Conservation (phyloP, 2,329 filamentous ascomycete genomes). For the Neofusicoccum kwambonambiense region DNA sequence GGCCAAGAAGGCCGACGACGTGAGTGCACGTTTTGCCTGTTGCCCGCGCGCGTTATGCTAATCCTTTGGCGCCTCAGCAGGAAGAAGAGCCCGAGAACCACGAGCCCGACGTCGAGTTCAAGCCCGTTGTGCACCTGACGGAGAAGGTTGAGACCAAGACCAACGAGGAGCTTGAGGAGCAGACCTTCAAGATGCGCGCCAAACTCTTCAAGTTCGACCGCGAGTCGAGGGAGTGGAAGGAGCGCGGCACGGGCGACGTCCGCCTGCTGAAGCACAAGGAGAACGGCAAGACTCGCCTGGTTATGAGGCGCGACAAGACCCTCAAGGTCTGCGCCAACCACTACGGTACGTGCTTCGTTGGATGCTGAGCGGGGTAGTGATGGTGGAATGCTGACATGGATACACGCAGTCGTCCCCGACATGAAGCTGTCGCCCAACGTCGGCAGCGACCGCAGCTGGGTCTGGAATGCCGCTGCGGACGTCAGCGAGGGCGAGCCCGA, state of each 20-base stretch:
- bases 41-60: not conserved
- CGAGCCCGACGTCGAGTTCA: conserved; percentile 93
- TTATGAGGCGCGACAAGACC: conserved; percentile 99
- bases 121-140: conserved; percentile 92
- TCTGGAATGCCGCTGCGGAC: conserved; percentile 97
- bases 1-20: conserved; percentile 66
- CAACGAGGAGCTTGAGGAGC: conserved; percentile 97
- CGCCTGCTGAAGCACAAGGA: conserved; percentile 98
- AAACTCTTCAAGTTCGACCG: conserved; percentile 99
- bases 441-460: conserved; percentile 97
- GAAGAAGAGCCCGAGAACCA: conserved; percentile 81
- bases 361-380: conserved; percentile 3
- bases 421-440: conserved; percentile 99
- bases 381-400: conserved; percentile 24
- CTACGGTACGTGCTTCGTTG: conserved; percentile 69
- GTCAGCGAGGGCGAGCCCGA: conserved; percentile 98
- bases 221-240: conserved; percentile 95
- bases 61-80: conserved; percentile 20
- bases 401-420: conserved; percentile 77
- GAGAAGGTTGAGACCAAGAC: conserved; percentile 97
- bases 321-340: conserved; percentile 99
- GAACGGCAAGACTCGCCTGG: conserved; percentile 93
- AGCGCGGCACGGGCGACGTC: conserved; percentile 95
- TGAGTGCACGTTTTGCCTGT: conserved; percentile 31
- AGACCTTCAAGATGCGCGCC: conserved; percentile 98